These are phyloP conservation scores for Kazachstania sp. DNA, from an alignment of 1,139 yeast genomes.

Conservation along the genomic window DNA sequence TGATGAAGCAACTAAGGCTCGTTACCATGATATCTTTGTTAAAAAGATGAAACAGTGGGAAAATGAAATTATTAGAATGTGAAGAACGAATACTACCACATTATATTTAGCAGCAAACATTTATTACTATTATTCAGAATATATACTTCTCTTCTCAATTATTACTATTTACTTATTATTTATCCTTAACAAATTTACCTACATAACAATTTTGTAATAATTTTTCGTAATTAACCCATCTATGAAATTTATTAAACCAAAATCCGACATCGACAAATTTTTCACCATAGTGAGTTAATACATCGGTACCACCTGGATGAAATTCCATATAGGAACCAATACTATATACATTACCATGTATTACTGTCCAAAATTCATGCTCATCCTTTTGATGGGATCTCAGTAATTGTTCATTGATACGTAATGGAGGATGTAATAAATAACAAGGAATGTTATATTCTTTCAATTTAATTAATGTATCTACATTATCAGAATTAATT, in stretches of 20 bases:
- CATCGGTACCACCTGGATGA: slow-evolving; percentile 90
- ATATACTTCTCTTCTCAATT: too few relatives aligned
- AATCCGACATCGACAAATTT: slow-evolving; percentile 65
- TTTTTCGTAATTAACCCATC: slow-evolving; percentile 84
- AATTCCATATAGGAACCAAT: slow-evolving; percentile 71
- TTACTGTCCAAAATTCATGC: slow-evolving; percentile 79
- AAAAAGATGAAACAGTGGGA: slow-evolving; percentile 10
- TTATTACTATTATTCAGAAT: background rate
- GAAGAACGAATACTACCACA: too few relatives aligned
- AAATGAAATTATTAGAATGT: background rate
- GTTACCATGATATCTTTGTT: slow-evolving; percentile 16
- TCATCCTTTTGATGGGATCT: slow-evolving; percentile 42
- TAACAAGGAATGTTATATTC: slow-evolving; percentile 9
- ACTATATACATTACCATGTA: slow-evolving; percentile 76
- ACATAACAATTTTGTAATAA: slow-evolving; percentile 71
- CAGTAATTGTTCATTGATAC: slow-evolving; percentile 53
- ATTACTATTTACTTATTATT: background rate
- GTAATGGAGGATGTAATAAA: slow-evolving; percentile 34
- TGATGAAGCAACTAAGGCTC: slow-evolving; percentile 12
- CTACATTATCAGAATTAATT: slow-evolving; percentile 1
- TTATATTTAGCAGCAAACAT: too few relatives aligned
- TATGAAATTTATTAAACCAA: slow-evolving; percentile 72
- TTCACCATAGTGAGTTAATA: slow-evolving; percentile 61
- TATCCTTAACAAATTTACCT: slow-evolving; percentile 36
- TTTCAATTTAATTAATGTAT: slow-evolving; percentile 2